phyloP scores from a whole-genome alignment of 164 flowering plant species.

The Umbellularia californica region DNA sequence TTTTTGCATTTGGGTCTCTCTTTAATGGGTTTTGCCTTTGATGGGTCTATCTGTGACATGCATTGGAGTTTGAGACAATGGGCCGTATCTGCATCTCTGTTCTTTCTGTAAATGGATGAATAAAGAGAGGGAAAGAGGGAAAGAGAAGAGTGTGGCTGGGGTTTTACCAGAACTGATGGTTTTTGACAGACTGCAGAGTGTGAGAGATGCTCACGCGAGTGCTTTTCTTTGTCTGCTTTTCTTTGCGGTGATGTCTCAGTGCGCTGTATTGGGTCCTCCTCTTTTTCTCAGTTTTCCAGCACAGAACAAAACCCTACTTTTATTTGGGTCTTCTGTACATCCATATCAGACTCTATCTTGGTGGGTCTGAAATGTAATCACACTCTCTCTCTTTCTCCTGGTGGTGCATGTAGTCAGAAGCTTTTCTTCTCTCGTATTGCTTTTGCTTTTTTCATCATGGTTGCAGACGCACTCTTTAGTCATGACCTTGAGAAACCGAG shows the following conservation, averaged over 20 bases:
- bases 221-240: background rate
- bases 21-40: background rate
- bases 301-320: background rate
- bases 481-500: too few species aligned
- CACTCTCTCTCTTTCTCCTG: background rate
- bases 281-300: background rate
- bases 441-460: too few species aligned
- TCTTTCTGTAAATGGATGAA: background rate
- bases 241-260: background rate
- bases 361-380: background rate
- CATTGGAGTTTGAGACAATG: constrained; percentile 1
- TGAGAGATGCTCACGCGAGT: constrained; percentile 7
- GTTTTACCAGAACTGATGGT: background rate
- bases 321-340: background rate
- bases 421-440: too few species aligned
- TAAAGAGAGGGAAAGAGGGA: background rate
- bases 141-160: constrained; percentile 3
- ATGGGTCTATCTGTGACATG: background rate
- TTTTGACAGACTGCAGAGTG: background rate
- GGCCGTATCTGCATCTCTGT: background rate
- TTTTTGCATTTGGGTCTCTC: background rate
- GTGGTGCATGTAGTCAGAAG: background rate
- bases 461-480: too few species aligned
- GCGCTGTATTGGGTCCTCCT: background rate
- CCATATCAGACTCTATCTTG: background rate